phyloP scores from a whole-genome alignment of 179 eudicot genomes.

The Pouteria campechiana region DNA sequence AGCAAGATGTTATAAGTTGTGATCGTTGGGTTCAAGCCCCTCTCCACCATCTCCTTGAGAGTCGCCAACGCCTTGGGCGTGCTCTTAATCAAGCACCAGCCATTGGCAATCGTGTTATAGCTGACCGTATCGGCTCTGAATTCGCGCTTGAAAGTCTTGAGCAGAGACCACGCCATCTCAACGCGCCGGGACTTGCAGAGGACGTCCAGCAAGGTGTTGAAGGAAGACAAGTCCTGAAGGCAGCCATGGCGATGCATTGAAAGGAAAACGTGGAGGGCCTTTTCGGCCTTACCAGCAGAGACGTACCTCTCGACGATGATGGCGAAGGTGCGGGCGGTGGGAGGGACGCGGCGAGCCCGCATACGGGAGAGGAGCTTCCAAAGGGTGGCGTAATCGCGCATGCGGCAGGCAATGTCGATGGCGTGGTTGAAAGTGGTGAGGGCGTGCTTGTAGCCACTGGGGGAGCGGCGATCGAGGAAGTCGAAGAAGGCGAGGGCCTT shows the following conservation, averaged over 20 bases:
- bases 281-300: conserved; percentile 67
- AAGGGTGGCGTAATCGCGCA: conserved; percentile 40
- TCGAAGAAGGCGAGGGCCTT: conserved; percentile 80
- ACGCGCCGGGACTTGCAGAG: conserved; percentile 69
- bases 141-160: conserved; percentile 34
- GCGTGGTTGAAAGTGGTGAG: conserved; percentile 52
- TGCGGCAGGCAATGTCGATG: conserved; percentile 66
- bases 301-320: conserved; percentile 68
- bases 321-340: conserved; percentile 56
- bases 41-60: conserved; percentile 79
- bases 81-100: conserved; percentile 72
- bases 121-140: conserved; percentile 67
- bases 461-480: conserved; percentile 36
- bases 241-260: conserved; percentile 60
- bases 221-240: conserved; percentile 42
- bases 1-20: conserved; percentile 59
- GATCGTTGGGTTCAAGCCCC: conserved; percentile 51
- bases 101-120: conserved; percentile 77
- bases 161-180: conserved; percentile 53
- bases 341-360: conserved; percentile 41
- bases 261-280: conserved; percentile 53
- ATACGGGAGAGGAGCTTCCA: conserved; percentile 47
- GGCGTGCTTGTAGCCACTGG: conserved; percentile 47
- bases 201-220: conserved; percentile 64
- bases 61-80: conserved; percentile 58